Conservation (phyloP, 352 stramenopile species). For the Phytophthora podocarpi region DNA sequence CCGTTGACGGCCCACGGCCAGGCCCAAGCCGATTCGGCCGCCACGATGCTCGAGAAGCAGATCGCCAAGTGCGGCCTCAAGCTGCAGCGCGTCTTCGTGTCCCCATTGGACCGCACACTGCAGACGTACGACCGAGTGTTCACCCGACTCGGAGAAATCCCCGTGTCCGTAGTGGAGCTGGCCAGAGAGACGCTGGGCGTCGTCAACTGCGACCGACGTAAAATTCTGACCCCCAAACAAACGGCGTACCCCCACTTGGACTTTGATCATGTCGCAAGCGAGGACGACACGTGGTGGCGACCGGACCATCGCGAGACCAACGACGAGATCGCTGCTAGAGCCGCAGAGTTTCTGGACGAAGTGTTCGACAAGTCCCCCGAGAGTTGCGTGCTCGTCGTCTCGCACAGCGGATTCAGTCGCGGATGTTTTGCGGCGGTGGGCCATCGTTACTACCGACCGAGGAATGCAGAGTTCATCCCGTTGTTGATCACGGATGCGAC, state of each 20-base stretch:
- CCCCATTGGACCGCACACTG: conserved; percentile 68
- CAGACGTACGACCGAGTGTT: conserved; percentile 62
- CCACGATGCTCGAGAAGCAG: conserved; percentile 48
- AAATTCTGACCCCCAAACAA: conserved; percentile 43
- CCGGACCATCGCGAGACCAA: conserved; percentile 62
- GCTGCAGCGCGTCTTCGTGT: conserved; percentile 68
- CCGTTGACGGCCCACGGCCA: conserved; percentile 53
- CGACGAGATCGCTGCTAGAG: conserved; percentile 60
- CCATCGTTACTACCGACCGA: conserved; percentile 67
- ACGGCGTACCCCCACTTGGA: conserved; percentile 52
- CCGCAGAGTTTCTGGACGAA: conserved; percentile 52
- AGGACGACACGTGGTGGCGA: conserved; percentile 63
- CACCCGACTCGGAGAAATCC: conserved; percentile 27
- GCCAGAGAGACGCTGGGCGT: conserved; percentile 70
- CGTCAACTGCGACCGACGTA: conserved; percentile 66
- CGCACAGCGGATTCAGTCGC: conserved; percentile 72
- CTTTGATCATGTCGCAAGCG: conserved; percentile 47
- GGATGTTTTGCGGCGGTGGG: conserved; percentile 62
- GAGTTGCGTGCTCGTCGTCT: conserved; percentile 56
- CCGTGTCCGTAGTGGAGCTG: conserved; percentile 59
- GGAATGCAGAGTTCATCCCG: conserved; percentile 73
- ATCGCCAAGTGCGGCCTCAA: conserved; percentile 47
- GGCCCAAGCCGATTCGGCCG: conserved; percentile 39
- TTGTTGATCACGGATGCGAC: conserved; percentile 53
- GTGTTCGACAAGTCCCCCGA: conserved; percentile 45